Evolutionary conservation across 2,329 filamentous ascomycete genomes (phyloP).

Genomic region (Alternaria arbusti): DNA sequence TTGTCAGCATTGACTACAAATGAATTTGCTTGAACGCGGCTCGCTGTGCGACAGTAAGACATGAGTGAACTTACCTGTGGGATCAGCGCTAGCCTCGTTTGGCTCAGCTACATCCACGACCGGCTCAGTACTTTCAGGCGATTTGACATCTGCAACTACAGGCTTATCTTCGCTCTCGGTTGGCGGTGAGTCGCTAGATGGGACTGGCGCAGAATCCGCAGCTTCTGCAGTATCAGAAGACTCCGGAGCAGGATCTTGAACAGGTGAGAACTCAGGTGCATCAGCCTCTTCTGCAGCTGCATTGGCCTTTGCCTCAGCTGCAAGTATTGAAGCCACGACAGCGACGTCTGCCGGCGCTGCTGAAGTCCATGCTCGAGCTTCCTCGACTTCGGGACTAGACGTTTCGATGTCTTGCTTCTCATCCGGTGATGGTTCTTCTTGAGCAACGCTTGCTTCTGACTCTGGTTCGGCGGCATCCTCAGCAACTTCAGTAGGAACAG

Average conservation of each 20-base stretch:
- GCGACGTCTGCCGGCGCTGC: not conserved
- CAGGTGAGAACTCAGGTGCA: not conserved
- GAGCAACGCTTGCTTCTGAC: not conserved
- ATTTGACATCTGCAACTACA: not conserved
- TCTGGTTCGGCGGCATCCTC: not conserved
- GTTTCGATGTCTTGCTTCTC: not conserved
- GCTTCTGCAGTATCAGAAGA: not conserved
- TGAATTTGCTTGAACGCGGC: not conserved
- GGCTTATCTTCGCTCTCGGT: constrained; percentile 1
- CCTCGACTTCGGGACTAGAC: not conserved
- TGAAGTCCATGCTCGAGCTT: not conserved
- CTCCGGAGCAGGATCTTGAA: not conserved
- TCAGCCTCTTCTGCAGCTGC: no score
- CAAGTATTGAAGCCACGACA: not conserved
- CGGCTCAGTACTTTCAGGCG: not conserved
- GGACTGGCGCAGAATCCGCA: not conserved
- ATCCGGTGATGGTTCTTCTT: not conserved
- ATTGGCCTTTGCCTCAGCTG: not conserved
- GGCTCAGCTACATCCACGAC: not conserved
- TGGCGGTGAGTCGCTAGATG: not conserved
- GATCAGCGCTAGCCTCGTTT: not conserved
- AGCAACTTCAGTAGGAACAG: constrained; percentile 4
- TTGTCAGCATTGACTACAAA: not conserved
- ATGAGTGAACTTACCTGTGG: not conserved
- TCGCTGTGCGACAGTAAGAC: not conserved